Evolutionary conservation across 306 rosid genomes (phyloP), one percentile per base, ranked within the genome.

Genomic region (Castanea crenata): DNA sequence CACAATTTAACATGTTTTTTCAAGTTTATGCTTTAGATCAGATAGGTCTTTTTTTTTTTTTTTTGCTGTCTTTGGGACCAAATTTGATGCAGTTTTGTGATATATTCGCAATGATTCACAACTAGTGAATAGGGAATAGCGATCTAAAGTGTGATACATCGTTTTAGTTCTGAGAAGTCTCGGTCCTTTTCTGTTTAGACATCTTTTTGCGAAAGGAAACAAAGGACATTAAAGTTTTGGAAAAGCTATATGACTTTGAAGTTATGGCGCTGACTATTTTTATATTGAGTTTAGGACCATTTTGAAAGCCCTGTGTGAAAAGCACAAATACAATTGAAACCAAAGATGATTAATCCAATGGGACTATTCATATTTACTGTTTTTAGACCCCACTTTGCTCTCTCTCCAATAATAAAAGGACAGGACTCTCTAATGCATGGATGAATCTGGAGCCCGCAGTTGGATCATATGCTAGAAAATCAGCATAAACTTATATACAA

Each of bases 321-420:
- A 51, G 80, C 56, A 65, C 32, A 27, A 59, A 59, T 59, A 59
- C 65, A 10, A 9, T 8, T 59, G 29, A 23, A 59, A 59, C 29
- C 65, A 73, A 63, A 80, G 71, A 69, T 81, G 74, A 81, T 79
- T 68, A 78, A 83, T 61, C 62, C 56, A 80, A 61, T 76, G 68
- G 76, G 74, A 57, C 76, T 61, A 73, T 7, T 34, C 52, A 31
- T 73, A 76, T 59, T 38, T 2, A n/a, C 75, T 4, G 41, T 3
- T 32, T 55, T 69, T 65, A 59, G 74, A 78, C 78, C 82, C 78
- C 52, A 76, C 8, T 55, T 49, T 32, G 68, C 61, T 78, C 82
- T 83, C 88, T 76, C 83, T 76, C 86, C 87, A 91, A 91, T 89
- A 86, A 87, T 91, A 44, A 83, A 71, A 81, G 70, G 70, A 79